Conservation (phyloP, 1,284 basidiomycete genomes). For the Calocybe gambosa region DNA sequence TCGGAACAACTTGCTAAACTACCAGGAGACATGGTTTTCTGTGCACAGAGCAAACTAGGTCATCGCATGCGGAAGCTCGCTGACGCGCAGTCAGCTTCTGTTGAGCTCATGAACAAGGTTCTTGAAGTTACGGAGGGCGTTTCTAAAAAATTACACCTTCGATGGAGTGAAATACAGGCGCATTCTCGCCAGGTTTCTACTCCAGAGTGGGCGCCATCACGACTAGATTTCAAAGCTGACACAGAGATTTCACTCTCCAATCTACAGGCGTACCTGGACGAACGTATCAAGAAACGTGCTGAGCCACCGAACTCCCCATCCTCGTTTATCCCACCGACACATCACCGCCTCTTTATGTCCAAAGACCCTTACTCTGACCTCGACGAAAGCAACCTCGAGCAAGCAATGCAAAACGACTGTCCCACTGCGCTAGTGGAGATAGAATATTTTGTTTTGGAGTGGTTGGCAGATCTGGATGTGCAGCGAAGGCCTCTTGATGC, state of each 20-base stretch:
- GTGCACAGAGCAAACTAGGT: constrained; percentile 23
- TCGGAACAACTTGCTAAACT: constrained; percentile 17
- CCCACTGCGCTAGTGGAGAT: constrained; percentile 26
- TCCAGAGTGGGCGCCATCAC: constrained; percentile 21
- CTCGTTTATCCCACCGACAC: not conserved
- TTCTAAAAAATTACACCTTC: constrained; percentile 18
- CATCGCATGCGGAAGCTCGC: constrained; percentile 30
- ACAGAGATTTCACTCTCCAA: constrained; percentile 17
- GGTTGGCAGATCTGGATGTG: not conserved
- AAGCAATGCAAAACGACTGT: not conserved
- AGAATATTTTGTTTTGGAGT: constrained; percentile 16
- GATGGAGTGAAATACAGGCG: constrained; percentile 26
- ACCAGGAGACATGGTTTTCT: constrained; percentile 27
- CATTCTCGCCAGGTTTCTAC: not conserved
- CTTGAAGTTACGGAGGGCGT: constrained; percentile 10
- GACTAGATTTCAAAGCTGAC: constrained; percentile 23
- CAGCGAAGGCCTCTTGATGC: not conserved
- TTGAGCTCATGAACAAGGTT: constrained; percentile 18
- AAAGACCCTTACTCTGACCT: not conserved
- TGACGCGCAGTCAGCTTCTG: not conserved
- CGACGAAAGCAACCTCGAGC: not conserved
- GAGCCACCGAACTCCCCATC: not conserved
- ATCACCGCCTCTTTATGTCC: not conserved
- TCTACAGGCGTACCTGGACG: not conserved
- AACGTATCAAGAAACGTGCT: not conserved